These are phyloP conservation scores for Eucalyptus cladocalyx DNA, from an alignment of 345 rosid genomes.

Conservation along the genomic window DNA sequence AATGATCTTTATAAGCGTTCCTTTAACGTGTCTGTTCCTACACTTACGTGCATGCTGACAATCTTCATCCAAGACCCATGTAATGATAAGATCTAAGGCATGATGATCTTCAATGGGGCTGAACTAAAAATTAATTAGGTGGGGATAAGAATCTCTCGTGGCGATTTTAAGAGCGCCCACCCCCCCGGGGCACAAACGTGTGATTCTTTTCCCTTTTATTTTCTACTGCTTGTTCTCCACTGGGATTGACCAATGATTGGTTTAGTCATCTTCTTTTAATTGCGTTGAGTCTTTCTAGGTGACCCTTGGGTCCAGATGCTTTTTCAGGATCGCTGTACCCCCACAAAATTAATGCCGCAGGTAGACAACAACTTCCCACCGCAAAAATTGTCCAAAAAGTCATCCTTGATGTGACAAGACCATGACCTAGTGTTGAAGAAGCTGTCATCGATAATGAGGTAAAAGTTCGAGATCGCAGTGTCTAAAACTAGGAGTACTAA, in stretches of 20 bases:
- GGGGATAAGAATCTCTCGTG: not conserved
- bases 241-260: not conserved
- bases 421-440: not conserved
- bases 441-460: not conserved
- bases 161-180: not conserved
- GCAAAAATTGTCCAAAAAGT: not conserved
- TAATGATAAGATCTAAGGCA: not conserved
- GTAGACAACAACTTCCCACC: not conserved
- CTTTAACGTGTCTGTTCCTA: not conserved
- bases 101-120: not conserved
- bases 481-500: too few species aligned
- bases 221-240: not conserved
- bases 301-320: not conserved
- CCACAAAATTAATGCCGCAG: not conserved
- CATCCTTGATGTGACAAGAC: not conserved
- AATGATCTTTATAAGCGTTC: not conserved
- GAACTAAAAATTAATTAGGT: not conserved
- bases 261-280: not conserved
- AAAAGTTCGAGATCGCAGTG: not conserved
- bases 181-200: too few species aligned
- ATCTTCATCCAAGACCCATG: not conserved
- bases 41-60: not conserved
- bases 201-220: too few species aligned
- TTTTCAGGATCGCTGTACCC: not conserved
- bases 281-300: not conserved